Evolutionary conservation across 805 yeast species (phyloP).

Genomic region (Saturnispora galanensis): DNA sequence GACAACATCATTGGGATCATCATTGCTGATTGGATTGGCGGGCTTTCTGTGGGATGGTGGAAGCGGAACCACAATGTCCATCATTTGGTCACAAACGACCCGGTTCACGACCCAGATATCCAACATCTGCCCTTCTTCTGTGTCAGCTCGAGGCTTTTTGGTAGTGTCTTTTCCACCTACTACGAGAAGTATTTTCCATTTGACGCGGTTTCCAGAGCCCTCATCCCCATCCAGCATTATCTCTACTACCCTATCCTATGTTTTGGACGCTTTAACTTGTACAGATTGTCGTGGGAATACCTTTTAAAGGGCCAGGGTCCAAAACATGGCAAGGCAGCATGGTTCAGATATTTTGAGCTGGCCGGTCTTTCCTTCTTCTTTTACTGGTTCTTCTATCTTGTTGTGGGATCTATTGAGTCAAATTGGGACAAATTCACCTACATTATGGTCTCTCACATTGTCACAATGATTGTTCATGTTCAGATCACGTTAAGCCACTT

Average conservation of each 20-base stretch:
- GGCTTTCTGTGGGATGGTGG: constrained; percentile 91
- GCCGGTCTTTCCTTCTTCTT: constrained; percentile 59
- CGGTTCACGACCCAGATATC: constrained; percentile 89
- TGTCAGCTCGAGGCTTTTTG: constrained; percentile 62
- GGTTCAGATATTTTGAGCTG: constrained; percentile 74
- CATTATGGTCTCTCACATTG: constrained; percentile 63
- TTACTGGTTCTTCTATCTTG: constrained; percentile 72
- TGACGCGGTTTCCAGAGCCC: constrained; percentile 50
- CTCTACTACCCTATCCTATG: constrained; percentile 69
- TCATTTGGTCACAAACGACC: constrained; percentile 84
- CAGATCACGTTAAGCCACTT: constrained; percentile 85
- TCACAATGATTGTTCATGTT: constrained; percentile 89
- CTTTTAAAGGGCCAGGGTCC: constrained; percentile 73
- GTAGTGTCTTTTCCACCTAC: constrained; percentile 67
- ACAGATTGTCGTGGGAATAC: constrained; percentile 73
- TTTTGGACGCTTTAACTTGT: constrained; percentile 80
- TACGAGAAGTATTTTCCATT: constrained; percentile 60
- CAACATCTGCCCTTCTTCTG: constrained; percentile 91
- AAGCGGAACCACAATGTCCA: constrained; percentile 90
- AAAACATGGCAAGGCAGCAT: constrained; percentile 69
- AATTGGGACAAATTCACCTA: constrained; percentile 46
- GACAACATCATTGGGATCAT: constrained; percentile 68
- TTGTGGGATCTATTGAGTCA: constrained; percentile 46
- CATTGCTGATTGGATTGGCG: constrained; percentile 77
- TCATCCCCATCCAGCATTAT: constrained; percentile 58